Evolutionary conservation across 192 early-diverging fungal species (phyloP).

Genomic region (Irineochytrium annulatum): DNA sequence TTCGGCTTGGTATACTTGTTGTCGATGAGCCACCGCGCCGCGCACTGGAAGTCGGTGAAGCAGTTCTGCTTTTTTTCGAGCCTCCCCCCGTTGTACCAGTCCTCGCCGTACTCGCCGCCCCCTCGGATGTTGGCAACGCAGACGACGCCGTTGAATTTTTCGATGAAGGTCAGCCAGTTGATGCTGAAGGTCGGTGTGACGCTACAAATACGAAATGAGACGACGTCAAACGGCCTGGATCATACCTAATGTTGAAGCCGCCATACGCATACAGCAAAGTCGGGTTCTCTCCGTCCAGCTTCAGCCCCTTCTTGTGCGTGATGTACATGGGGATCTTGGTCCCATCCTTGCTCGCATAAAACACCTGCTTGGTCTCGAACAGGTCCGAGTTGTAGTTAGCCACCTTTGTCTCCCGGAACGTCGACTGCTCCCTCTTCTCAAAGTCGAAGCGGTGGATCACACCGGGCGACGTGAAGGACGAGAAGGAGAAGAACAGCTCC

Average conservation of each 20-base stretch:
- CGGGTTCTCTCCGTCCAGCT: conserved; percentile 53
- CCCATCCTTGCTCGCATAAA: conserved; percentile 61
- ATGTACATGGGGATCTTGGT: conserved; percentile 70
- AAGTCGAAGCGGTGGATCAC: conserved; percentile 60
- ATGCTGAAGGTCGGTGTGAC: conserved; percentile 3
- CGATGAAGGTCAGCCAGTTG: conserved; percentile 40
- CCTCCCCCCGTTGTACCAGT: conserved; percentile 50
- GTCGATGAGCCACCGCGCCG: conserved; percentile 56
- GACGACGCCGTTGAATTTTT: conserved; percentile 55
- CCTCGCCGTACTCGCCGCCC: conserved; percentile 59
- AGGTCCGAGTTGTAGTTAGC: conserved; percentile 36
- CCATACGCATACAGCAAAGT: conserved; percentile 68
- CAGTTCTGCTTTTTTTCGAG: conserved; percentile 66
- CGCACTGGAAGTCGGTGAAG: conserved; percentile 73
- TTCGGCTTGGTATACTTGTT: conserved; percentile 53
- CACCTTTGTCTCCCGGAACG: conserved; percentile 44
- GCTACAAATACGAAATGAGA: too few relatives aligned
- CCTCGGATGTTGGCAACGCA: conserved; percentile 68
- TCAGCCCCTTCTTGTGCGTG: conserved; percentile 43
- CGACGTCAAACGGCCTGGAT: conserved; percentile 46
- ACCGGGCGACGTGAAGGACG: conserved; percentile 55
- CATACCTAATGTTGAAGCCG: conserved; percentile 56
- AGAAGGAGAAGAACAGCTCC: conserved; percentile 54
- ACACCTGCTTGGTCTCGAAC: conserved; percentile 64
- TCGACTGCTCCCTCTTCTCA: conserved; percentile 27